A percentile compares a stretch with the other conserved stretches of the same genome.
These are phyloP conservation scores for Salix arbutifolia DNA, from an alignment of 345 rosid species.

Conservation along the genomic window DNA sequence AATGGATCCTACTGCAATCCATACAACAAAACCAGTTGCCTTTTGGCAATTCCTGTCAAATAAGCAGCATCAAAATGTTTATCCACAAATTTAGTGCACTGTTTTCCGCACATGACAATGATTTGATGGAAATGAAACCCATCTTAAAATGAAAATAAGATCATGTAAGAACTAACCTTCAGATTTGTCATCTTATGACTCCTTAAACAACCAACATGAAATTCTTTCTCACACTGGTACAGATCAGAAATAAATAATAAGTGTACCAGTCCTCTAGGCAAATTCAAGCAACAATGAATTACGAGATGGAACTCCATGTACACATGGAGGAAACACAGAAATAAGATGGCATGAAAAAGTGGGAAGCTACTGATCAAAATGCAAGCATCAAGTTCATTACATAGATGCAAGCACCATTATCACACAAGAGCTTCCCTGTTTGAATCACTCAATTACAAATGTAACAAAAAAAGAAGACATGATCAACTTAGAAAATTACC, in stretches of 20 bases:
- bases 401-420: background rate
- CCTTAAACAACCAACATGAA: slow-evolving; percentile 87
- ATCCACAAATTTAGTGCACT: background rate
- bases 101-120: background rate
- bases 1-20: slow-evolving; percentile 53
- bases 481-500: slow-evolving; percentile 36
- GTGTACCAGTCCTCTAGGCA: background rate
- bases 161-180: slow-evolving; percentile 41
- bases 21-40: slow-evolving; percentile 80
- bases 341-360: background rate
- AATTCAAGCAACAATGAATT: background rate
- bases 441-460: slow-evolving; percentile 6
- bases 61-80: slow-evolving; percentile 8
- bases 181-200: slow-evolving; percentile 74
- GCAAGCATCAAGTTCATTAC: background rate
- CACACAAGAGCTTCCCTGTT: background rate
- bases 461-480: background rate
- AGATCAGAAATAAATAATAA: background rate
- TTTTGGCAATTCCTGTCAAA: slow-evolving; percentile 76
- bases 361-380: background rate
- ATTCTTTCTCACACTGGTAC: slow-evolving; percentile 82
- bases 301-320: background rate
- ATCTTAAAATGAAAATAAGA: background rate
- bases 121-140: background rate
- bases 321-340: background rate